A percentile compares a stretch with the other conserved stretches of the same genome.
Evolutionary conservation across 495 filamentous ascomycete genomes (phyloP).

Genomic region (Rhizodiscina lignyota): DNA sequence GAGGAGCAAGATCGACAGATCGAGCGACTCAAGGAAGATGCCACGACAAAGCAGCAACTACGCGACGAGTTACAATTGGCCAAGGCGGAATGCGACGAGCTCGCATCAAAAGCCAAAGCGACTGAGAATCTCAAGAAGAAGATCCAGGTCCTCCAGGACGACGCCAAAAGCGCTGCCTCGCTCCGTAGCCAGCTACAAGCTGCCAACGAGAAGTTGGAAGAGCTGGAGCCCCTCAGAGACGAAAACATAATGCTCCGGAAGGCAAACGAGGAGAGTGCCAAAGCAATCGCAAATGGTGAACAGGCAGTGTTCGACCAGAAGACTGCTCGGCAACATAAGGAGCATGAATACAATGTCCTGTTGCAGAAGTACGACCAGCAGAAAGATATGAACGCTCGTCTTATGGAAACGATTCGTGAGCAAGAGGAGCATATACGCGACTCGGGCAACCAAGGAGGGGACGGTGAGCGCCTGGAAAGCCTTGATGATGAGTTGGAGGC

Average conservation of each 20-base stretch:
- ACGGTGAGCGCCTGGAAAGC: not conserved
- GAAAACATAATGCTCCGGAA: conserved; percentile 29
- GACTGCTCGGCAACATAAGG: conserved; percentile 36
- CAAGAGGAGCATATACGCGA: conserved; percentile 36
- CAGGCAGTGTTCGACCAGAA: conserved; percentile 43
- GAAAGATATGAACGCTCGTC: conserved; percentile 34
- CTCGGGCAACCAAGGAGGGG: not conserved
- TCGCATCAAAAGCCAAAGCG: conserved; percentile 65
- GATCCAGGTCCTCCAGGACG: conserved; percentile 43
- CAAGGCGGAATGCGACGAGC: conserved; percentile 53
- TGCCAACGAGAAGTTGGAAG: conserved; percentile 37
- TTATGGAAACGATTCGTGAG: conserved; percentile 36
- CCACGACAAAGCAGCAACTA: conserved; percentile 19
- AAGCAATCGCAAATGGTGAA: conserved; percentile 40
- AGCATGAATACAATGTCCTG: conserved; percentile 41
- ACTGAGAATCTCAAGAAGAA: conserved; percentile 57
- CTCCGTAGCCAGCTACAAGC: conserved; percentile 30
- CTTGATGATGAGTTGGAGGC: conserved; percentile 7
- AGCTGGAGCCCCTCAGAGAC: conserved; percentile 27
- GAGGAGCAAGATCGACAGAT: conserved; percentile 49
- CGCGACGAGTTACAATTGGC: conserved; percentile 44
- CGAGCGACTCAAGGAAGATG: conserved; percentile 29
- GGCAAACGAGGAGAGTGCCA: conserved; percentile 41
- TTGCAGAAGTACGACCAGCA: conserved; percentile 31
- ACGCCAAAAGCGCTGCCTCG: conserved; percentile 16